phyloP scores from a whole-genome alignment of 441 rosid genomes.

The Corymbia citriodora region DNA sequence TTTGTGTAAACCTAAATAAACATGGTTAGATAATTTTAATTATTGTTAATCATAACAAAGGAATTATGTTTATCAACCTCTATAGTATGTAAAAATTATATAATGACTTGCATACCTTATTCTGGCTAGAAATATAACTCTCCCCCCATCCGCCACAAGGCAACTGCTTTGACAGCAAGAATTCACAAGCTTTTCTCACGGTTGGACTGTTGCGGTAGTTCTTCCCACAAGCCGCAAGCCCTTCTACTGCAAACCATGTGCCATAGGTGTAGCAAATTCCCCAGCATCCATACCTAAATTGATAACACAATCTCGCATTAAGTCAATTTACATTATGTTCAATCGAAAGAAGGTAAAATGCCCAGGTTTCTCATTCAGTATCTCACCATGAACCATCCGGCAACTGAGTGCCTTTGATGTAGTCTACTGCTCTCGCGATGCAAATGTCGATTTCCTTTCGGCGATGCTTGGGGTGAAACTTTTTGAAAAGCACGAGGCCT shows the following conservation, averaged over 20 bases:
- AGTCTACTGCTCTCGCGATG: constrained; percentile 8
- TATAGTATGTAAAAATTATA: neutral
- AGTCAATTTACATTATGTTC: neutral
- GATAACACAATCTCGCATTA: neutral
- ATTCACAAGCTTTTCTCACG: constrained; percentile 29
- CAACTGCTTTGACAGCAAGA: constrained; percentile 30
- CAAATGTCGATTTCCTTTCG: constrained; percentile 16
- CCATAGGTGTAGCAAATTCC: constrained; percentile 41
- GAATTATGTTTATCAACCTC: too few relatives aligned
- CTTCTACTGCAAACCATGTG: constrained; percentile 33
- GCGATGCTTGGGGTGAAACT: constrained; percentile 22
- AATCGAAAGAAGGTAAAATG: neutral
- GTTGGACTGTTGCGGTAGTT: constrained; percentile 13
- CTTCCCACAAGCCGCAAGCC: constrained; percentile 25
- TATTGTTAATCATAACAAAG: neutral
- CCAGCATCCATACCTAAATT: constrained; percentile 35
- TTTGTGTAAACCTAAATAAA: constrained; percentile 27
- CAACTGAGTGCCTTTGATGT: constrained; percentile 25
- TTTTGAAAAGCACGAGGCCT: constrained; percentile 25
- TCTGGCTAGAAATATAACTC: constrained; percentile 36
- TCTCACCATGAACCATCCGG: constrained; percentile 34
- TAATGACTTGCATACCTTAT: constrained; percentile 18
- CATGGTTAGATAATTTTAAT: neutral
- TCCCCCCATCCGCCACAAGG: constrained; percentile 42
- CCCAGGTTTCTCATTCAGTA: neutral